A percentile compares a stretch with the other conserved stretches of the same genome.
phyloP scores from a whole-genome alignment of 2,329 filamentous ascomycete genomes.

The Cercospora citrullina region DNA sequence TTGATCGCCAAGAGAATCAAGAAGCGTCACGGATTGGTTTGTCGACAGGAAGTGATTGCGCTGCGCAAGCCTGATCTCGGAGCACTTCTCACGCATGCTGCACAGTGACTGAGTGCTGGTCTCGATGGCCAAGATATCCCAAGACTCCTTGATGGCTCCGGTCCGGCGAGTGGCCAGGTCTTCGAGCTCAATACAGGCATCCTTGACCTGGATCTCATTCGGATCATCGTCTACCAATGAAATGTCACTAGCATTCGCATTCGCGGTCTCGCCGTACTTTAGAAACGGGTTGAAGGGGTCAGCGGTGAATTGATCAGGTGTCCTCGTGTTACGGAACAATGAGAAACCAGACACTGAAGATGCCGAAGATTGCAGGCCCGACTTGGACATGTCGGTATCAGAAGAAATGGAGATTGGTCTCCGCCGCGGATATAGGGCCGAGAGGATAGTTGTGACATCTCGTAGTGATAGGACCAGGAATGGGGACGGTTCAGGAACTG shows the following conservation, averaged over 20 bases:
- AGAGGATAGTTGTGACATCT: conserved; percentile 77
- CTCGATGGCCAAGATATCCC: conserved; percentile 18
- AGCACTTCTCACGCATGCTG: conserved; percentile 17
- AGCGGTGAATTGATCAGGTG: not conserved
- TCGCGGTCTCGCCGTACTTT: not conserved
- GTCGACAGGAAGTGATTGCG: not conserved
- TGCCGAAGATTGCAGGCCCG: conserved; percentile 49
- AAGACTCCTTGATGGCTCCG: conserved; percentile 14
- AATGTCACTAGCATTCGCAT: not conserved
- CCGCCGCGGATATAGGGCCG: conserved; percentile 77
- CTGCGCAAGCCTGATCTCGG: not conserved
- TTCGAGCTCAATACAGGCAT: conserved; percentile 26
- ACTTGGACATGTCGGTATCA: conserved; percentile 50
- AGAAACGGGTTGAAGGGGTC: not conserved
- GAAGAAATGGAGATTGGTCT: conserved; percentile 60
- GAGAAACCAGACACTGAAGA: conserved; percentile 53
- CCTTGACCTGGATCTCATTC: conserved; percentile 11
- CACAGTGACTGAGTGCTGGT: not conserved
- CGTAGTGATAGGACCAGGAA: conserved; percentile 61
- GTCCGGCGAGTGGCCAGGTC: conserved; percentile 18
- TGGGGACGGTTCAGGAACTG: not conserved
- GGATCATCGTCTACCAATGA: not conserved
- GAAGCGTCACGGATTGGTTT: not conserved
- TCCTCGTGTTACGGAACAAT: conserved; percentile 45
- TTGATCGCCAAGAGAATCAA: not conserved